Evolutionary conservation across 768 basidiomycete species (phyloP), one percentile per base, ranked within the genome.

Genomic region (Cyclocybe cylindracea): DNA sequence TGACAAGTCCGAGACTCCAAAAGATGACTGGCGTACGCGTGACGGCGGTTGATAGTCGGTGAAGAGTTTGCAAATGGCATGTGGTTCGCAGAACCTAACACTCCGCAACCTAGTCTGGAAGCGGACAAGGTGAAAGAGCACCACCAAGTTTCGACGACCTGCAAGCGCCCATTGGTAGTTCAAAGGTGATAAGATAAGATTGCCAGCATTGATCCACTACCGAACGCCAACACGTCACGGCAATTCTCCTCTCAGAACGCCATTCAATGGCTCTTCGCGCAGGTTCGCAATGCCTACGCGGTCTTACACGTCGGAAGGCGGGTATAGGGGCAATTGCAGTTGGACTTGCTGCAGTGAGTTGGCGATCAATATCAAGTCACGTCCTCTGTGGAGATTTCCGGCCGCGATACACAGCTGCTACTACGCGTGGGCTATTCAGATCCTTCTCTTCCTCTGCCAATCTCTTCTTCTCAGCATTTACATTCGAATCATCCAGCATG

Each of bases 371-470:
- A 51, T 55, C 68, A 62, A 63, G 64, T 65, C 62, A 66, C 64
- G 61, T 64, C 59, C 51, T 44, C 42, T 52, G 59, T 72, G 72
- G 74, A 72, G 69, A 73, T 70, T 70, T 73, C 71, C 72, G 72
- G 66, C 50, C 55, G 49, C 61, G 61, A 59, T 59, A 58, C 55
- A 55, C 55, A 53, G 57, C 56, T 53, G 44, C 45, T 57, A 59
- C 54, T 55, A 39, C 59, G 64, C 60, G 56, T 61, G 48, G 52
- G 58, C 43, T 40, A 44, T 57, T 58, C 46, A 65, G 66, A 58
- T 57, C 67, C 42, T 62, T 68, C 56, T 63, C 72, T 55, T 67
- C 70, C 16, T 55, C 62, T 47, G 50, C 66, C 53, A 55, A 53
- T 64, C 65, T 54, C 57, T 64, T 61, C 61, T 66, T 61, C 54